Evolutionary conservation across 306 rosid species (phyloP), one percentile per base, ranked within the genome.

Genomic region (Purshia tridentata): DNA sequence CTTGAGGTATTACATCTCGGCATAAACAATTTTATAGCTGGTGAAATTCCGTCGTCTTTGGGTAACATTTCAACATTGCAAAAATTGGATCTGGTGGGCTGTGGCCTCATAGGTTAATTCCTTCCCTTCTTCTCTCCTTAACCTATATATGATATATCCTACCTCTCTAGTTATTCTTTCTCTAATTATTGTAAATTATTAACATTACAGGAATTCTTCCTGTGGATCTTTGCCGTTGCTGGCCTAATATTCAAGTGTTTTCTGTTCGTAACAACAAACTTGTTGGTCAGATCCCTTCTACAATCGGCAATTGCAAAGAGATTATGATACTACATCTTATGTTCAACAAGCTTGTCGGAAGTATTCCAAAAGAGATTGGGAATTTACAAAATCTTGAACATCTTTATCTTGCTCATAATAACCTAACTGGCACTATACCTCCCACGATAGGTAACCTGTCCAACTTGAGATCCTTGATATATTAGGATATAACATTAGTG

Each of bases 341-440:
- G 3, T 0, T 6, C 2, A 71, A 77, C 71, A 9, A 20, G 3
- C 54, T 77, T 35, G 19, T 39, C 2, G 81, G 77, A 70, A 64
- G 42, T 7, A 52, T 77, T 50, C 67, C 67, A 10, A 3, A 2
- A 11, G n/a, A 8, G 15, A 8, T 77, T 7, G 19, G 63, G 13
- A 10, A 15, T 70, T 42, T 45, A 14, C 76, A 54, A 41, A 70
- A 70, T 11, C 76, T 77, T 49, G 59, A 13, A 1, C 3, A 5
- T 0, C 40, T 77, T n/a, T 8, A 6, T 1, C 53, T 70, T 7
- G 12, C 23, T 8, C 0, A 0, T 10, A 68, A 68, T 13, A 4
- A 45, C 8, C 44, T 77, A 14, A 12, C 50, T 44, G 76, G 81
- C 22, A 18, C 37, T 0, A 44, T 77, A 15, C 81, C 35, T 29